A percentile compares a stretch with the other conserved stretches of the same genome.
These are phyloP conservation scores for Pestalotiopsis sp. DNA, from an alignment of 2,329 filamentous ascomycete genomes.

Conservation along the genomic window DNA sequence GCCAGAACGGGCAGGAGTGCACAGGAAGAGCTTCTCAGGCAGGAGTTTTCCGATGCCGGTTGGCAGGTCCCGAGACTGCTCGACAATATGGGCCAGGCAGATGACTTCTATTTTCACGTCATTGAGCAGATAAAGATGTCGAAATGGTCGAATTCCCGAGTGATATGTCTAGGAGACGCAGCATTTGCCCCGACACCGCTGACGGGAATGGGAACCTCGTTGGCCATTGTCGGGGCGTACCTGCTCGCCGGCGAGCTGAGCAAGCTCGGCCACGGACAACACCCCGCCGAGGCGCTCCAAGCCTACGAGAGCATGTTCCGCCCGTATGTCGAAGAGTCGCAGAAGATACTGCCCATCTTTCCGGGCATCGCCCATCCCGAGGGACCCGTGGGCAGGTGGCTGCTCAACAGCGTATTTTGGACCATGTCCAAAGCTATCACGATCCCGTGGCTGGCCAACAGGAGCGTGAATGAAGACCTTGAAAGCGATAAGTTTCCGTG, in stretches of 20 bases:
- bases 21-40: conserved; percentile 40
- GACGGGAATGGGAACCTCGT: conserved; percentile 47
- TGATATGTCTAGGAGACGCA: conserved; percentile 55
- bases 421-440: neutral
- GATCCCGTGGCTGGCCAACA: neutral
- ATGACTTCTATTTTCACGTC: conserved; percentile 50
- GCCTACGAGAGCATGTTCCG: conserved; percentile 41
- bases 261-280: conserved; percentile 21
- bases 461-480: neutral
- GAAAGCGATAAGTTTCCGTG: neutral
- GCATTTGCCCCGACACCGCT: conserved; percentile 45
- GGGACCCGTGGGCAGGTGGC: neutral
- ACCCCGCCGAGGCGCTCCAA: conserved; percentile 26
- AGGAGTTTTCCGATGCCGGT: conserved; percentile 44
- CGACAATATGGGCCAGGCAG: conserved; percentile 37
- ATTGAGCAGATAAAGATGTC: conserved; percentile 47
- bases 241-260: conserved; percentile 49
- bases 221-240: conserved; percentile 46
- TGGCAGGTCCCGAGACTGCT: conserved; percentile 49
- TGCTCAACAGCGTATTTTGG: neutral
- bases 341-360: conserved; percentile 23
- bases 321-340: conserved; percentile 41
- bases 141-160: conserved; percentile 39
- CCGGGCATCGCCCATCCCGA: neutral
- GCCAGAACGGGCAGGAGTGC: conserved; percentile 25